Evolutionary conservation across 2,329 filamentous ascomycete genomes (phyloP), one percentile per base, ranked within the genome.

Genomic region (Xylaria sp.): DNA sequence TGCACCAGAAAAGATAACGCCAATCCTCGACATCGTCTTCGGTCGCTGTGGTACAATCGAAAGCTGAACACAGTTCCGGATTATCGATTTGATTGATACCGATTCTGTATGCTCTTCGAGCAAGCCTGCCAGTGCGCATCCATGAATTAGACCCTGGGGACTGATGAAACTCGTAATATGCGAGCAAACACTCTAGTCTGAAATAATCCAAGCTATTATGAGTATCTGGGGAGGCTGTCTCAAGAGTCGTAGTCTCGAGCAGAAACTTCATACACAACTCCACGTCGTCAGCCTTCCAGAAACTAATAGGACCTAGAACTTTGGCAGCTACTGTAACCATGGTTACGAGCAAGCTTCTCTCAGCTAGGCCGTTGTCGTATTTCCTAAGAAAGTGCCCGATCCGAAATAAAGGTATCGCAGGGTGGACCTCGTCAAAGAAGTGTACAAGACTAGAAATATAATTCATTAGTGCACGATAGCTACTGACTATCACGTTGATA

Each of bases 81-180:
- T 75, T 74, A n/a, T 80, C 78, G 27, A 80, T 73, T 19, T 78
- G 77, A 59, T 81, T 75, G 2, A 81, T 70, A 1, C 78, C 78
- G 27, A 75, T 70, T 2, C 71, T 68, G 69, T 80, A 78, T 27
- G 78, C 79, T 67, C 75, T 76, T n/a, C 79, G 76, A 2, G 77
- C 77, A 9, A 81, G 63, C 48, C 73, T 73, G 24, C 77, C 72
- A 11, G 79, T 76, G 6, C 77, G 73, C 70, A 78, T 72, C 78
- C 79, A 80, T 1, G 78, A 69, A 9, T 73, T 68, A 2, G 75
- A 69, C 2, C 79, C 78, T 0, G 79, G 78, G 61, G 75, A 78
- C 63, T 80, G 78, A 64, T 80, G 78, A 48, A 81, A 81, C 34
- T 78, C 75, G 58, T 80, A 81, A 59, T 78, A 80, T 4, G 78